Evolutionary conservation across 352 stramenopile species (phyloP).

Genomic region (Globisporangium carolinianum): DNA sequence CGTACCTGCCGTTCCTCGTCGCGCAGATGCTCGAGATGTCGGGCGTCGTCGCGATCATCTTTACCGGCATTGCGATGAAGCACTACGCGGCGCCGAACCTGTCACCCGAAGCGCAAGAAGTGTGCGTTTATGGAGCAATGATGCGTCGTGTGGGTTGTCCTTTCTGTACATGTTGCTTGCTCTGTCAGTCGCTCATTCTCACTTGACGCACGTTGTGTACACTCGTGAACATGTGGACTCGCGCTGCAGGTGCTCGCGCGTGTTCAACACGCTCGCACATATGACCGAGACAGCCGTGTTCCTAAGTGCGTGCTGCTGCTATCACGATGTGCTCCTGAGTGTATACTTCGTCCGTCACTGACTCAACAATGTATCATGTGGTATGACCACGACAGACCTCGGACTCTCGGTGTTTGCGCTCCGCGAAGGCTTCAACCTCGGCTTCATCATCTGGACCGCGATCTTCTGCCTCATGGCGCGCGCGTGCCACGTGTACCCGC

Average conservation of each 20-base stretch:
- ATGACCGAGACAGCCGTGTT: constrained; percentile 92
- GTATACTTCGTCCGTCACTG: neutral
- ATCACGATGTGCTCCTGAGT: neutral
- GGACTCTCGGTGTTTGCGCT: constrained; percentile 87
- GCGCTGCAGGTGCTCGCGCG: constrained; percentile 49
- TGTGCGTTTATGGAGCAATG: constrained; percentile 33
- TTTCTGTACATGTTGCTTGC: neutral
- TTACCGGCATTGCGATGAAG: constrained; percentile 89
- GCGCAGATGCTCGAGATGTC: constrained; percentile 76
- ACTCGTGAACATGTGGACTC: neutral
- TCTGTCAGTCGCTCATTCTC: too few species aligned
- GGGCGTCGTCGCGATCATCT: constrained; percentile 92
- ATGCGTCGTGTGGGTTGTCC: neutral
- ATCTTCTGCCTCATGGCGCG: constrained; percentile 80
- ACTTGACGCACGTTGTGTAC: too few species aligned
- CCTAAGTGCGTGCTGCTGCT: constrained; percentile 54
- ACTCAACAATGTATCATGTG: neutral
- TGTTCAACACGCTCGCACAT: constrained; percentile 90
- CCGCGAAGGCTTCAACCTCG: constrained; percentile 64
- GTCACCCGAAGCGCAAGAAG: constrained; percentile 60
- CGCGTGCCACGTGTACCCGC: constrained; percentile 85
- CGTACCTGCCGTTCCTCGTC: constrained; percentile 74
- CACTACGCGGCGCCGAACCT: constrained; percentile 88
- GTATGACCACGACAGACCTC: constrained; percentile 47
- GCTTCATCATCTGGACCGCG: constrained; percentile 85